Conservation (phyloP, 2,329 filamentous ascomycete species). For the Cordyceps fumosorosea region DNA sequence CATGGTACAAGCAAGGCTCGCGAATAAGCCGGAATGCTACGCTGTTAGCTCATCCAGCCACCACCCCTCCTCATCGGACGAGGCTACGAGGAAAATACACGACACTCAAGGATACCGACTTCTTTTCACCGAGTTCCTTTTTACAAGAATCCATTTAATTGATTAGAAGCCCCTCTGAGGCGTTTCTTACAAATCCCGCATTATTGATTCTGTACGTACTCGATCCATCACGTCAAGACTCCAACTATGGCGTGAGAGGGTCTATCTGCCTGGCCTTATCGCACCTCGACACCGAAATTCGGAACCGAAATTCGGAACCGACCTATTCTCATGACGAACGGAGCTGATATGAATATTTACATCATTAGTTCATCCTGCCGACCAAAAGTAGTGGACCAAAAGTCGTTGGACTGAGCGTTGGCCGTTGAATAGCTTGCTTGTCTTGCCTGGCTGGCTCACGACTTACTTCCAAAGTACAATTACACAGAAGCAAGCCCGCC, state of each 20-base stretch:
- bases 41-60: neutral
- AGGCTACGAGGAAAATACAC: neutral
- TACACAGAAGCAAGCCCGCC: neutral
- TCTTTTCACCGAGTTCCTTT: too few species aligned
- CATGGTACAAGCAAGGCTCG: neutral
- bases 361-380: too few species aligned
- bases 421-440: too few species aligned
- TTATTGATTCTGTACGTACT: constrained; percentile 4
- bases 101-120: neutral
- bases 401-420: too few species aligned
- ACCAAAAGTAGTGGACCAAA: too few species aligned
- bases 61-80: neutral
- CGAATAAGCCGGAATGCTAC: neutral
- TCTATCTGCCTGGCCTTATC: too few species aligned
- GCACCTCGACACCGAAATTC: too few species aligned
- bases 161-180: neutral
- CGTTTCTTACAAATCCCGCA: too few species aligned
- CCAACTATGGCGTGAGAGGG: constrained; percentile 11
- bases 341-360: too few species aligned
- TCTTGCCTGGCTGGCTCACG: too few species aligned
- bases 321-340: too few species aligned
- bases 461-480: neutral
- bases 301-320: too few species aligned
- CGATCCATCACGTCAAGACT: constrained; percentile 14
- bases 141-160: neutral